Conservation (phyloP, 2,329 filamentous ascomycete genomes). For the Fusarium camptoceras region DNA sequence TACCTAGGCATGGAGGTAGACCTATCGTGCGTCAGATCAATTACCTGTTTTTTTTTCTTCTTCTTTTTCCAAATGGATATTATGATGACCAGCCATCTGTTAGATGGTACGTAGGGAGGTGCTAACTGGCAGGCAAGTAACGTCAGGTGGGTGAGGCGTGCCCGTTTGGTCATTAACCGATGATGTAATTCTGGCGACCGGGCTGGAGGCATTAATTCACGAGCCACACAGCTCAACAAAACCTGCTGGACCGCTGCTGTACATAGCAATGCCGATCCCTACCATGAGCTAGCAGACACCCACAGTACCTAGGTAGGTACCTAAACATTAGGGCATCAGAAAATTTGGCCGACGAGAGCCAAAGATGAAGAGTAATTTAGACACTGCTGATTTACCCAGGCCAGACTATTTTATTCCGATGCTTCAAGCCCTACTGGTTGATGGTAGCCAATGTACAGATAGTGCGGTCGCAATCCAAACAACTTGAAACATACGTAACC, state of each 20-base stretch:
- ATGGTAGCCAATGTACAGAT: slow-evolving; percentile 1
- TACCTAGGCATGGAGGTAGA: neutral
- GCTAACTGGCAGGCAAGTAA: neutral
- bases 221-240: slow-evolving; percentile 10
- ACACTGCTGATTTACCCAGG: neutral
- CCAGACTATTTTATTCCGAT: neutral
- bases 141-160: slow-evolving; percentile 32
- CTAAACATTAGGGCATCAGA: neutral
- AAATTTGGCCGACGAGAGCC: neutral
- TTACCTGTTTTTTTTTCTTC: slow-evolving; percentile 36
- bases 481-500: slow-evolving; percentile 28
- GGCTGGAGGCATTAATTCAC: slow-evolving; percentile 17
- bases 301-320: neutral
- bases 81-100: slow-evolving; percentile 21
- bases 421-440: neutral
- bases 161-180: slow-evolving; percentile 27
- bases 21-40: slow-evolving; percentile 20
- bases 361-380: neutral
- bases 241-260: slow-evolving; percentile 24
- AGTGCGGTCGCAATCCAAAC: slow-evolving; percentile 24
- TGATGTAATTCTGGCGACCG: slow-evolving; percentile 44
- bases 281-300: slow-evolving; percentile 22
- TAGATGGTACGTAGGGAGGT: neutral
- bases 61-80: slow-evolving; percentile 24
- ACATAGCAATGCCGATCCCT: slow-evolving; percentile 23